Base-by-base conservation (phyloP, 352 stramenopile genomes). In the Globisporangium polare region DNA sequence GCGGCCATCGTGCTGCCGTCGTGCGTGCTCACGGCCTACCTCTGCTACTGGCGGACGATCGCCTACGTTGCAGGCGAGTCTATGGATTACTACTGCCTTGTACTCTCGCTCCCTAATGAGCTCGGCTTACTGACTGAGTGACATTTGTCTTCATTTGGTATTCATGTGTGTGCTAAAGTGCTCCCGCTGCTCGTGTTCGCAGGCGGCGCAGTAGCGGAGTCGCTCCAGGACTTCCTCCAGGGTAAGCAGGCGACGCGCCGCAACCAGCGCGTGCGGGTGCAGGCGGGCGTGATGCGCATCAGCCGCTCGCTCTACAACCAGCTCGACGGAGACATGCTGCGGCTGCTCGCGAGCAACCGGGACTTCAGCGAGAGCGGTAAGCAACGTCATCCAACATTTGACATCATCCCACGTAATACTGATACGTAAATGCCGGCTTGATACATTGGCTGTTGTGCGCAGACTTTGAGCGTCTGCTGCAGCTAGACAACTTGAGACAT, bases 401-500 rank as follows among this genome's bases (percentile, higher is more conserved):
- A 20, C 31, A 51, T 51, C 45, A n/a, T 12, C 33, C 0, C 33
- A 37, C 33, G 9, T 37, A 7, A 37, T 37, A 37, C 33, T 13
- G 33, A 37, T 37, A 13, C 9, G 9, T 7, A 37, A 10, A 37
- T 37, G 33, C 7, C 33, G 33, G 33, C 12, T 37, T 80, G 24
- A 2, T 60, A 39, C 15, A 58, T 56, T 24, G 42, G 22, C 27
- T 22, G 29, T 49, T 22, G 18, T 62, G 29, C 5, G 0, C 26
- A 88, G 79, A 94, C 58, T 90, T 89, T 41, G 83, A 90, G 61
- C 78, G 75, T 2, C 66, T 93, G 29, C 74, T 93, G 71, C 67
- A 78, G 31, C 68, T 94, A 0, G 76, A 94, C 31, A 74, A 56
- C 12, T 71, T 89, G 52, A 89, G 82, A 46, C 70, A 83, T 1